Evolutionary conservation across 139 green algal genomes (phyloP).

Genomic region (Monoraphidium neglectum): DNA sequence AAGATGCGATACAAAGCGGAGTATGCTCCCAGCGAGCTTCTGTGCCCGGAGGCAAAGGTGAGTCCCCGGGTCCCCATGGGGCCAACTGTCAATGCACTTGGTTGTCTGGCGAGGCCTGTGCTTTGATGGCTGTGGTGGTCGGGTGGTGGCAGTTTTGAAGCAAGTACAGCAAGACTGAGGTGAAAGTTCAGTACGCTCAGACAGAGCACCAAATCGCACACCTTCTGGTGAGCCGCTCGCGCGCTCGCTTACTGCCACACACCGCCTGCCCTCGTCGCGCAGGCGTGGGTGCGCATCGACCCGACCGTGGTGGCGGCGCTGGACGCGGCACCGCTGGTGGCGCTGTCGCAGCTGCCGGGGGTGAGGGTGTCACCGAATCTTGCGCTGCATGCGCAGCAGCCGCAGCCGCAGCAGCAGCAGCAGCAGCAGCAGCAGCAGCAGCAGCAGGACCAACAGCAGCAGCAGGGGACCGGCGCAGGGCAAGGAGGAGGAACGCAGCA

Average conservation of each 20-base stretch:
- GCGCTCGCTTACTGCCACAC: too few species aligned
- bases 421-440: background rate
- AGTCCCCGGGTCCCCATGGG: background rate
- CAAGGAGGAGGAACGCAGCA: too few species aligned
- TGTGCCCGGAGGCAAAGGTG: constrained; percentile 74
- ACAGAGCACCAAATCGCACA: background rate
- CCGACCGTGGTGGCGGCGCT: constrained; percentile 27
- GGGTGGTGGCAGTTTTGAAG: background rate
- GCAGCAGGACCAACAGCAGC: background rate
- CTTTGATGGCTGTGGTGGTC: background rate
- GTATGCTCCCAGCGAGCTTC: constrained; percentile 86
- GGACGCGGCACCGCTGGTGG: constrained; percentile 25
- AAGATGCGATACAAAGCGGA: constrained; percentile 95
- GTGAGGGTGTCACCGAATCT: constrained; percentile 28
- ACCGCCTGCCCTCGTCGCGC: too few species aligned
- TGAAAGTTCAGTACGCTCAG: too few species aligned
- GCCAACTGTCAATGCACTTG: background rate
- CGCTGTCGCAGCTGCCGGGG: constrained; percentile 26
- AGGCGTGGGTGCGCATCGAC: constrained; percentile 47
- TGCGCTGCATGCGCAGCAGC: constrained; percentile 4
- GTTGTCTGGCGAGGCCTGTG: background rate
- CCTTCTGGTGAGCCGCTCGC: background rate
- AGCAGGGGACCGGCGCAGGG: background rate
- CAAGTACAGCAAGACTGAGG: too few species aligned
- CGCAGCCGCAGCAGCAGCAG: background rate